Evolutionary conservation across 2,329 filamentous ascomycete genomes (phyloP).

Genomic region (Phialophora chinensis): DNA sequence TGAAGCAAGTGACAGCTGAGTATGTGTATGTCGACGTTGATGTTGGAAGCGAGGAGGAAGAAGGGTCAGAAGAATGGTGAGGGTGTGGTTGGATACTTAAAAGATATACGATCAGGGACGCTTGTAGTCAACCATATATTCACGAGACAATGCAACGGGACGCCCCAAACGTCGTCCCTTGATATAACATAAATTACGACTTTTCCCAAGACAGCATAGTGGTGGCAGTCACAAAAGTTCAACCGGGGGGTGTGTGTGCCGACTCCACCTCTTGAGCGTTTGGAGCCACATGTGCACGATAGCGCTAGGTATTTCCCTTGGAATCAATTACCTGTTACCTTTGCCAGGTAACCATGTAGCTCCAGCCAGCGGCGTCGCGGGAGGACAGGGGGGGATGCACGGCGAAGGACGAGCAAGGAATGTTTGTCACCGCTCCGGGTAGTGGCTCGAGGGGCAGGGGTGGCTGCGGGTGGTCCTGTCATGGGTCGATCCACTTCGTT

Average conservation of each 20-base stretch:
- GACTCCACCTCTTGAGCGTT: conserved; percentile 9
- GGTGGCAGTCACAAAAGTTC: conserved; percentile 33
- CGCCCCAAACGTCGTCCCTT: conserved; percentile 31
- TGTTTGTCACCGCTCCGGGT: conserved; percentile 24
- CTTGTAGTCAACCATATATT: conserved; percentile 30
- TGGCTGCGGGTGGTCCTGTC: conserved; percentile 21
- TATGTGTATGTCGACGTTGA: conserved; percentile 7
- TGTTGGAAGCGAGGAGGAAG: conserved; percentile 14
- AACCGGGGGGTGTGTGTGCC: conserved; percentile 27
- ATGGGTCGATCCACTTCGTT: conserved; percentile 20
- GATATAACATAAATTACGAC: conserved; percentile 35
- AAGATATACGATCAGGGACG: conserved; percentile 25
- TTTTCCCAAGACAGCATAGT: conserved; percentile 23
- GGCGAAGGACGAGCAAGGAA: conserved; percentile 18
- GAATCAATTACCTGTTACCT: conserved; percentile 14
- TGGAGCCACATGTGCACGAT: conserved; percentile 18
- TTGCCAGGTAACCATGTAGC: background rate
- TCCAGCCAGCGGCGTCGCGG: conserved; percentile 28
- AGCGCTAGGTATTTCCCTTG: conserved; percentile 17
- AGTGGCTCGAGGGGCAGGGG: conserved; percentile 1
- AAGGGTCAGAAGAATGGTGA: conserved; percentile 21
- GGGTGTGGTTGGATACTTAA: conserved; percentile 31
- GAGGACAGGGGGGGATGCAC: conserved; percentile 16
- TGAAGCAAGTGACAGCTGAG: background rate
- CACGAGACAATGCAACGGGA: conserved; percentile 29